Base-by-base conservation (phyloP, 352 stramenopile genomes). In the Phytophthora boehmeriae region DNA sequence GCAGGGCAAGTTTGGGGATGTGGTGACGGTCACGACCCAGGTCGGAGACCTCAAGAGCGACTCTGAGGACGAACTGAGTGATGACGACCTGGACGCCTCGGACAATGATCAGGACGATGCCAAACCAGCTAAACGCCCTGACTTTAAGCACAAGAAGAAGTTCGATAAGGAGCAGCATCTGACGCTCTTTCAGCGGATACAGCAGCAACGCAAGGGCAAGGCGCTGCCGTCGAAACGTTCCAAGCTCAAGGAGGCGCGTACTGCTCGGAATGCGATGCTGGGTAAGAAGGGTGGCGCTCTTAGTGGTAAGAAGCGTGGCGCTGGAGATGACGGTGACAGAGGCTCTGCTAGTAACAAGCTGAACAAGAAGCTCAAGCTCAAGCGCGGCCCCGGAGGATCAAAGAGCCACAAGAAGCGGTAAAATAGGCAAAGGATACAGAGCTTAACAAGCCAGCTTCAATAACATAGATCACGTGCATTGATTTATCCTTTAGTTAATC, bases 121-220 rank as follows among this genome's bases (percentile, higher is more conserved):
- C 25, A 30, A 30, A 6, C 3, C 25, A 30, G 25, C 25, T 6
- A 74, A 65, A n/a, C 60, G 62, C 36, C 47, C 66, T 6, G 48
- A 59, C 5, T 62, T 79, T 23, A 67, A 59, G 23, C 62, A 69
- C n/a, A 73, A 73, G 42, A 80, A 66, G 27, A 73, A 79, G 17
- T 59, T 68, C 42, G 67, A 73, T 47, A 78, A 83, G 45, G 80
- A 91, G 54, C 74, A 88, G 63, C 78, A 92, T 27, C 56, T 95
- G 39, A 90, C 83, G 42, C 64, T 96, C 17, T 96, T 96, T 68
- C 88, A 96, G 76, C 84, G 86, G 67, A 93, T 96, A 81, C 86
- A 95, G 71, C 79, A 86, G 47, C 86, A 96, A 66, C 88, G 88
- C 35, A 81, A 83, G 53, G 88, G 88, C 44, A 79, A 93, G 39